Base-by-base conservation (phyloP, 208 protist genomes). In the Angomonas ambiguus region DNA sequence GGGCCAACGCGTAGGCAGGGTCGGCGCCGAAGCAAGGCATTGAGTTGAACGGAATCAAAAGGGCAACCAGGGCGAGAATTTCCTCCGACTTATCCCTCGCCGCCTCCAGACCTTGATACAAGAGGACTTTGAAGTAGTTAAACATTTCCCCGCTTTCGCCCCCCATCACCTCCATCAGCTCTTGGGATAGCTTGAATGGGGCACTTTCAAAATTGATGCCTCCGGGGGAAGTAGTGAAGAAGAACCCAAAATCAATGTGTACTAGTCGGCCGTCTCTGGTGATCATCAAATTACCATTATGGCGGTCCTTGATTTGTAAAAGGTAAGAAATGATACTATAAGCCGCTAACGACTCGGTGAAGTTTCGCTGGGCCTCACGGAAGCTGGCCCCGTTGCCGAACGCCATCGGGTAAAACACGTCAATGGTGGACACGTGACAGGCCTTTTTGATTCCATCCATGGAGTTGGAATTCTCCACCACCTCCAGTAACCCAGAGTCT, bases 191-290 rank as follows among this genome's bases (percentile, higher is more conserved):
- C 68, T 98, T 98, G 75, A 98, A 98, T 1, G 94, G 94, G 2
- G 91, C 90, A 1, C 86, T 95, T 72, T 98, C 95, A 73, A 98
- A 96, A 62, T 96, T 96, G 24, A 98, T 69, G 30, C 95, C 93
- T 10, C 97, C 96, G 18, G 98, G 98, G 8, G 94, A 97, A n/a
- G 93, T 97, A 27, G 85, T 83, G 42, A 99, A 85, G 41, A 99
- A 87, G 73, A 98, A 99, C 13, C 98, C 98, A 84, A 98, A 99
- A 79, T 99, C 98, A 65, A 99, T 99, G 79, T 99, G 97, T 10
- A 98, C 80, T 31, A 99, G 59, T 32, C 80, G 64, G 34, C 97
- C 97, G n/a, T 92, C 71, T 41, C 79, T 80, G 6, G 84, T 74
- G 20, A 98, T 78, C 80, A 98, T 89, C 53, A 98, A 88, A 77